Base-by-base conservation (phyloP, 345 rosid genomes). In the Brassica cretica region DNA sequence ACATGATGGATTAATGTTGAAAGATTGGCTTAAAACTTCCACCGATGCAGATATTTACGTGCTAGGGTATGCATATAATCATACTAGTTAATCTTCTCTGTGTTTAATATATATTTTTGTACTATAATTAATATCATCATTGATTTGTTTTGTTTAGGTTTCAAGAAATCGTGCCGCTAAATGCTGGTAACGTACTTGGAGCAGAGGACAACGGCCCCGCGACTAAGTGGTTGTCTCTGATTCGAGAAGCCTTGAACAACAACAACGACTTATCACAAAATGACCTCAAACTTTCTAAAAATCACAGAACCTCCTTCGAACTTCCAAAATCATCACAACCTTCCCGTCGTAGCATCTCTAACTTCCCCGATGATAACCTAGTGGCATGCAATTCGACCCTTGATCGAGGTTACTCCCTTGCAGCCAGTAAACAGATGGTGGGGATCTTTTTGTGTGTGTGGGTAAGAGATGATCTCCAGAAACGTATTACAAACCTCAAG, bases 351-450 rank as follows among this genome's bases (percentile, higher is more conserved):
- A 87, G 96, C 85, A 88, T 91, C 85, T 86, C 92, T 5, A 82
- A 3, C 14, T 8, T 68, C 62, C 30, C 33, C 3, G 66, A 68
- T 62, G 61, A 41, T 3, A 39, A 35, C 11, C 7, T 27, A 53
- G 29, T 30, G 24, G 68, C 86, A 0, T 74, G 37, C 72, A 84
- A 78, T 72, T 82, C 84, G n/a, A 51, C 5, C 30, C 69, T 18
- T 53, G 68, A 8, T 61, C 80, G 35, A 1, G 79, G 78, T 0
- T 93, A 85, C 72, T 83, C 88, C 83, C 89, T 94, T 0, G 93
- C 96, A 1, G 94, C 93, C 4, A 88, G 97, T 79, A 94, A 94
- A 81, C 98, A 92, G 78, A 94, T 94, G 98, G 98, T 94, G 21
- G 98, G 98, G 30, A 82, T 94, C 51, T 92, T 92, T 81, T 58